Percentiles rank a stretch among this genome's conserved stretches.
These are phyloP conservation scores for Hyaloscypha variabilis DNA, from an alignment of 495 filamentous ascomycete species.

Conservation along the genomic window DNA sequence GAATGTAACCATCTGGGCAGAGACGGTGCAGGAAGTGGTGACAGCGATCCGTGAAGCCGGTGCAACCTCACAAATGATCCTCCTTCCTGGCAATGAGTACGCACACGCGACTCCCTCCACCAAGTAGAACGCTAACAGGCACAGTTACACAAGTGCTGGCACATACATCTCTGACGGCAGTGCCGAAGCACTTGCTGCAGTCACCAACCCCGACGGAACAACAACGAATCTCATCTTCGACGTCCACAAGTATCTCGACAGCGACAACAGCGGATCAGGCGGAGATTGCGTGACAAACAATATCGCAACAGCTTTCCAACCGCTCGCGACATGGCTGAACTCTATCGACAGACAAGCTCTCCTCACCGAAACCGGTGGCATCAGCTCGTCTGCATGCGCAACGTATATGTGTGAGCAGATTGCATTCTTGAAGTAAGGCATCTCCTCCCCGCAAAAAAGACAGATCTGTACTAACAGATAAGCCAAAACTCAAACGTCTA, in stretches of 20 bases:
- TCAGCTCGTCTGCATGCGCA: background rate
- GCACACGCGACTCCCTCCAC: background rate
- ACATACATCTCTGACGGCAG: conserved; percentile 47
- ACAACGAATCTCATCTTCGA: conserved; percentile 59
- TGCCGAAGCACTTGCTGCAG: conserved; percentile 45
- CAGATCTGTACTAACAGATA: conserved; percentile 49
- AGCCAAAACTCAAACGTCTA: conserved; percentile 55
- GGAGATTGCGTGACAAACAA: conserved; percentile 54
- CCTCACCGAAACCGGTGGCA: conserved; percentile 52
- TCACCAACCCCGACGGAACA: conserved; percentile 58
- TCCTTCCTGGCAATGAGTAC: conserved; percentile 41
- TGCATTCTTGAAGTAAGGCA: background rate
- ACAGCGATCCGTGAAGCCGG: conserved; percentile 61
- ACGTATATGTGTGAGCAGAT: background rate
- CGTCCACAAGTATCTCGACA: conserved; percentile 60
- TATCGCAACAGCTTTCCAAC: conserved; percentile 45
- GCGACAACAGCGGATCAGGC: conserved; percentile 56
- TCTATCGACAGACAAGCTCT: conserved; percentile 53
- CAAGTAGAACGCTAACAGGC: background rate
- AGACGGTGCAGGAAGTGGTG: conserved; percentile 56
- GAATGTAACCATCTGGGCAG: conserved; percentile 42
- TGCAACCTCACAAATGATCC: conserved; percentile 52
- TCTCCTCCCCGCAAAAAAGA: conserved; percentile 32
- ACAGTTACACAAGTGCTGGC: conserved; percentile 47
- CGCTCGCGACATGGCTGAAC: conserved; percentile 51